Percentiles rank a stretch among this genome's conserved stretches.
These are phyloP conservation scores for Trichoderma guizhouense DNA, from an alignment of 2,329 filamentous ascomycete species.

Conservation along the genomic window DNA sequence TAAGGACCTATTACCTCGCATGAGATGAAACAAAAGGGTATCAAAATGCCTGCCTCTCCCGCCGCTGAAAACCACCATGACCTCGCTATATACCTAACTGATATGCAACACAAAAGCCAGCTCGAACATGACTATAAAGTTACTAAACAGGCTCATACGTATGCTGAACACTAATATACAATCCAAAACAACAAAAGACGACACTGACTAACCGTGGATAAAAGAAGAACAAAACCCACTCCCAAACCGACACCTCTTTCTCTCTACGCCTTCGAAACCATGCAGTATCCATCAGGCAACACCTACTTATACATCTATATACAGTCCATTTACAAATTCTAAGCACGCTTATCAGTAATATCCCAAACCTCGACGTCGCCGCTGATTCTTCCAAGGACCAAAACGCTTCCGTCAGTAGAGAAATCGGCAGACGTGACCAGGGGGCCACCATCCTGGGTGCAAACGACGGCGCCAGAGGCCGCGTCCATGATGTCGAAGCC, in stretches of 20 bases:
- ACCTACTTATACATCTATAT: not conserved
- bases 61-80: not conserved
- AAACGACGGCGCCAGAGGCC: slow-evolving; percentile 32
- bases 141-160: not conserved
- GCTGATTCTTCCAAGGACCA: slow-evolving; percentile 36
- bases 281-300: not conserved
- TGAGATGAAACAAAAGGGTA: not conserved
- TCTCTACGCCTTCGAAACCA: not conserved
- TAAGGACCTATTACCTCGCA: not conserved
- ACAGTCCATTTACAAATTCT: not conserved
- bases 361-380: slow-evolving; percentile 36
- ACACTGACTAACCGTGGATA: not conserved
- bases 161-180: not conserved
- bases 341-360: slow-evolving; percentile 21
- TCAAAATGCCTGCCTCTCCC: not conserved
- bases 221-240: not conserved
- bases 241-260: not conserved
- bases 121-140: not conserved
- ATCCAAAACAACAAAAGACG: not conserved
- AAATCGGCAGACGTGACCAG: slow-evolving; percentile 38
- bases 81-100: not conserved
- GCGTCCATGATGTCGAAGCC: slow-evolving; percentile 42
- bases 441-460: slow-evolving; percentile 25
- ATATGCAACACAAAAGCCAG: not conserved
- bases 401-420: slow-evolving; percentile 27